Evolutionary conservation across 805 yeast species (phyloP).

Genomic region (Pichia cabralensis): DNA sequence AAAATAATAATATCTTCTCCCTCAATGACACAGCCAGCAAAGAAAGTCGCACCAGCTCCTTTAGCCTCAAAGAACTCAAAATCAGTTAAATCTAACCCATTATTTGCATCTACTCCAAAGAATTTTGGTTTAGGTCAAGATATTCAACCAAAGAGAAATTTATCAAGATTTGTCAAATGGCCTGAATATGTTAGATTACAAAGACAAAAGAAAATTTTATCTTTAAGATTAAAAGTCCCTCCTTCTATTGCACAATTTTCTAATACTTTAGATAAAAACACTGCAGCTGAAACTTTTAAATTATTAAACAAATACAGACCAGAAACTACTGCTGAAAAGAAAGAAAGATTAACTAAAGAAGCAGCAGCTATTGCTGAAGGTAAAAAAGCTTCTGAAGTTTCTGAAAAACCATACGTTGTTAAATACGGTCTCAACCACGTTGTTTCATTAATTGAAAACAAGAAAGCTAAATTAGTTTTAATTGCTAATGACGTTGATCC

Average conservation of each 20-base stretch:
- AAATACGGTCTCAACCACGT: constrained; percentile 99
- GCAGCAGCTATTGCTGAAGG: constrained; percentile 99
- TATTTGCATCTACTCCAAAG: constrained; percentile 82
- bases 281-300: constrained; percentile 95
- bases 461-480: constrained; percentile 94
- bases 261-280: constrained; percentile 94
- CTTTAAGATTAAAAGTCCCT: constrained; percentile 96
- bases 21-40: constrained; percentile 33
- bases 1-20: no score
- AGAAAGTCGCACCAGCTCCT: constrained; percentile 98
- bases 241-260: constrained; percentile 98
- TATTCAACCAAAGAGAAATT: constrained; percentile 90
- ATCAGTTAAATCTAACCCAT: constrained; percentile 56
- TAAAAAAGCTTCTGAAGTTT: constrained; percentile 91
- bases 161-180: constrained; percentile 97
- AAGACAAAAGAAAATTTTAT: constrained; percentile 96
- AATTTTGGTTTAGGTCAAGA: constrained; percentile 96
- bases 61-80: constrained; percentile 66
- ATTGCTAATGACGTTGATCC: constrained; percentile 99
- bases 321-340: constrained; percentile 95
- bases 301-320: constrained; percentile 99
- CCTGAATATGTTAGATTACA: constrained; percentile 97
- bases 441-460: constrained; percentile 94
- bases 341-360: constrained; percentile 97
- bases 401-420: constrained; percentile 93